Percentiles rank a stretch among this genome's conserved stretches.
Conservation (phyloP, 371 early-diverging fungal genomes). For the Mucor ambiguus region DNA sequence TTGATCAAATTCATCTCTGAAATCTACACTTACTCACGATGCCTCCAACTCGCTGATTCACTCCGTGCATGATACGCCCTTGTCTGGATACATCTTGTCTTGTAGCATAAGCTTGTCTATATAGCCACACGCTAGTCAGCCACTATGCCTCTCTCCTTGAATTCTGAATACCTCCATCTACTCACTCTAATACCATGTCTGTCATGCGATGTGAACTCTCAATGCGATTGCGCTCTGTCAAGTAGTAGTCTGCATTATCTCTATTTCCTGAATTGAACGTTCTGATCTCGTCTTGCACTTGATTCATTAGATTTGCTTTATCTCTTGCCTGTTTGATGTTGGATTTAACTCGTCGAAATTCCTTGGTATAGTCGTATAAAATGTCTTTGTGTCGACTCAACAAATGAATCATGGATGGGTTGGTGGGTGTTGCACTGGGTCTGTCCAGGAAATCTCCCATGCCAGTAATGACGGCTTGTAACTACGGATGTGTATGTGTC, state of each 20-base stretch:
- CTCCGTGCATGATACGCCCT: conserved; percentile 49
- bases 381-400: conserved; percentile 75
- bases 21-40: conserved; percentile 46
- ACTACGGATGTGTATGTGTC: conserved; percentile 28
- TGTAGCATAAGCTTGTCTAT: conserved; percentile 67
- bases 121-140: neutral
- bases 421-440: conserved; percentile 58
- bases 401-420: conserved; percentile 70
- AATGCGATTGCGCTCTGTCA: conserved; percentile 63
- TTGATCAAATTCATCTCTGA: neutral
- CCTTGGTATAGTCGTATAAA: conserved; percentile 69
- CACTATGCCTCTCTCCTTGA: neutral
- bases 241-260: conserved; percentile 54
- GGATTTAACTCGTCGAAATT: conserved; percentile 62
- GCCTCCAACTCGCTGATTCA: conserved; percentile 52
- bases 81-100: conserved; percentile 61
- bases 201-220: conserved; percentile 67
- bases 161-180: neutral
- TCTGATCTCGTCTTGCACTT: conserved; percentile 60
- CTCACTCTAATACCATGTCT: conserved; percentile 69
- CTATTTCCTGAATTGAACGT: conserved; percentile 46
- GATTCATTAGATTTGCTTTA: conserved; percentile 64
- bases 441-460: conserved; percentile 59
- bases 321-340: conserved; percentile 63
- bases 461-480: conserved; percentile 56